Conservation (phyloP, 2,329 filamentous ascomycete genomes). For the Exophiala xenobiotica region DNA sequence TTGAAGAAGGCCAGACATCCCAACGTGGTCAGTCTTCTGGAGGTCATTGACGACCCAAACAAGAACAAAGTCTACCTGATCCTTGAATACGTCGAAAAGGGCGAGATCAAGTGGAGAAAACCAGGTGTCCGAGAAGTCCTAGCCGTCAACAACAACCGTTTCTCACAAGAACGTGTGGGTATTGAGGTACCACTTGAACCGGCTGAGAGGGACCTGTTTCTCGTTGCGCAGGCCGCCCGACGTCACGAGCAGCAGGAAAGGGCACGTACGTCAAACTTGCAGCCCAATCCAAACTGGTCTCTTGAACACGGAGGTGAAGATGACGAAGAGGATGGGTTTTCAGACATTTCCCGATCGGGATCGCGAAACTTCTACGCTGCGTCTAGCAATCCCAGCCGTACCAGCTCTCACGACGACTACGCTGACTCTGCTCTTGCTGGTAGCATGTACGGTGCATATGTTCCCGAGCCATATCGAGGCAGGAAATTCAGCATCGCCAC, state of each 20-base stretch:
- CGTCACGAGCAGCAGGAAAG: constrained; percentile 60
- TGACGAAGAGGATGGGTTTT: constrained; percentile 45
- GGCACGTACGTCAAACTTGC: constrained; percentile 52
- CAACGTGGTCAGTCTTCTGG: constrained; percentile 92
- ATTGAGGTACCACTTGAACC: constrained; percentile 65
- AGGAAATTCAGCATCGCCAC: constrained; percentile 79
- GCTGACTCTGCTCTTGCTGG: constrained; percentile 61
- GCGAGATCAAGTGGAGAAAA: constrained; percentile 91
- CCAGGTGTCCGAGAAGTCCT: constrained; percentile 82
- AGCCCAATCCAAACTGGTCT: constrained; percentile 72
- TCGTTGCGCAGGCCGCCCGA: constrained; percentile 57
- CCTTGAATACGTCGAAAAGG: constrained; percentile 88
- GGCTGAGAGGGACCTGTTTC: constrained; percentile 45
- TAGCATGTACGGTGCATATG: constrained; percentile 74
- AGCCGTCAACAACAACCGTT: constrained; percentile 74
- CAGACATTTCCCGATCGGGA: constrained; percentile 35
- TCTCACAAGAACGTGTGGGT: constrained; percentile 73
- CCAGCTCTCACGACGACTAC: constrained; percentile 24
- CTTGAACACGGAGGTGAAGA: constrained; percentile 71
- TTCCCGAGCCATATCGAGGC: constrained; percentile 57
- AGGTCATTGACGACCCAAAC: constrained; percentile 96
- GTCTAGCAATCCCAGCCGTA: constrained; percentile 18
- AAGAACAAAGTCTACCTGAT: constrained; percentile 98
- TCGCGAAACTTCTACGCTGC: constrained; percentile 26
- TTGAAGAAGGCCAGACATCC: constrained; percentile 96